Evolutionary conservation across 495 filamentous ascomycete species (phyloP).

Genomic region (Daldinia loculata): DNA sequence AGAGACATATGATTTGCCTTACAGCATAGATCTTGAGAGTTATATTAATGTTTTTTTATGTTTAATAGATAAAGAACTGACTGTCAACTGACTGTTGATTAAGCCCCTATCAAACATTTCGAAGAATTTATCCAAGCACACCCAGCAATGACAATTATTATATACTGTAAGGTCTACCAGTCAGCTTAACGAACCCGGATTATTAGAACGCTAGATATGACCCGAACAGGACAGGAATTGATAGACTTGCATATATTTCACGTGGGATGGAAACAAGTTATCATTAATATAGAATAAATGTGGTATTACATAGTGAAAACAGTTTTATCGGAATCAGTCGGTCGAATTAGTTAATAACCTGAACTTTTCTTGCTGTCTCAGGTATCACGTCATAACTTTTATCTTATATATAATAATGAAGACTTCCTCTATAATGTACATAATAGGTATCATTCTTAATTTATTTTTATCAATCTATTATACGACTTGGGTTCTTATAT

Average conservation of each 20-base stretch:
- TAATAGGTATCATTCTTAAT: too few relatives aligned
- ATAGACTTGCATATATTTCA: not conserved
- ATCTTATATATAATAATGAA: too few relatives aligned
- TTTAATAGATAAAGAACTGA: too few relatives aligned
- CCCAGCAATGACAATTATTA: not conserved
- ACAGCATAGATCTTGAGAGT: not conserved
- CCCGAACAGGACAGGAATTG: not conserved
- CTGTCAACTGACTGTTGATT: too few relatives aligned
- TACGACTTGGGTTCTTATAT: too few relatives aligned
- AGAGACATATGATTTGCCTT: conserved; percentile 11
- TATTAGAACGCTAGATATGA: not conserved
- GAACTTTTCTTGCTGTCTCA: not conserved
- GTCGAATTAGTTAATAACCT: not conserved
- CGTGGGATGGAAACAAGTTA: not conserved
- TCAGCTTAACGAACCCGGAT: not conserved
- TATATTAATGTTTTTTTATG: too few relatives aligned
- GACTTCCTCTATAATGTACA: too few relatives aligned
- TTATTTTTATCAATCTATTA: too few relatives aligned
- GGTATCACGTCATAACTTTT: not conserved
- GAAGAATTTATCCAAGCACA: too few relatives aligned
- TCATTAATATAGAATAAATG: too few relatives aligned
- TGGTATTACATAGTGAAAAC: not conserved
- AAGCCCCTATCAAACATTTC: too few relatives aligned
- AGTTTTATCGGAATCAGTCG: not conserved
- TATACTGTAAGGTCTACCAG: not conserved